These are phyloP conservation scores for Hebeloma cylindrosporum DNA, from an alignment of 768 basidiomycete species.

Conservation along the genomic window DNA sequence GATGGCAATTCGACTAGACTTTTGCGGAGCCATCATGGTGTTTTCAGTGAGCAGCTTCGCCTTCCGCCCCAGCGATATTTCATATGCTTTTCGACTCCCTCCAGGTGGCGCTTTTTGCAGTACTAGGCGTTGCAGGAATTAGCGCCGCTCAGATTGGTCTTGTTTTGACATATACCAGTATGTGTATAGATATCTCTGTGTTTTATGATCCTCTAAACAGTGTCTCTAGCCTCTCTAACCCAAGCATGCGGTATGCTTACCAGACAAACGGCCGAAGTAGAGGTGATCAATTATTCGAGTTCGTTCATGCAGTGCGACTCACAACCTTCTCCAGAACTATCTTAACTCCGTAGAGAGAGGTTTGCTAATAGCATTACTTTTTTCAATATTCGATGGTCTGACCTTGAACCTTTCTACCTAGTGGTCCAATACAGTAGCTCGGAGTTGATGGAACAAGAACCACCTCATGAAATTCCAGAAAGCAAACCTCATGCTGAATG, in stretches of 20 bases:
- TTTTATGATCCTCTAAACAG: neutral
- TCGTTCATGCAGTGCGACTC: neutral
- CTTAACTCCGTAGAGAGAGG: slow-evolving; percentile 67
- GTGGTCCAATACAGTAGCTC: slow-evolving; percentile 55
- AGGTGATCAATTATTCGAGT: slow-evolving; percentile 35
- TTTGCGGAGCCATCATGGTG: slow-evolving; percentile 59
- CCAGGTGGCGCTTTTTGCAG: slow-evolving; percentile 67
- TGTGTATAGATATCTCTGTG: neutral
- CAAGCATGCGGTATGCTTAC: slow-evolving; percentile 56
- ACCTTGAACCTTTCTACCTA: slow-evolving; percentile 15
- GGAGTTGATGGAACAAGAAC: slow-evolving; percentile 60
- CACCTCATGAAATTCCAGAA: slow-evolving; percentile 57
- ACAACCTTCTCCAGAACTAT: slow-evolving; percentile 46
- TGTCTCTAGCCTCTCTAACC: slow-evolving; percentile 43
- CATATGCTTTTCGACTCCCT: neutral
- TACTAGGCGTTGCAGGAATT: slow-evolving; percentile 53
- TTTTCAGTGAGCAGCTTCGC: slow-evolving; percentile 42
- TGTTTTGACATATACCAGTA: slow-evolving; percentile 66
- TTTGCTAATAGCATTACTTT: slow-evolving; percentile 17
- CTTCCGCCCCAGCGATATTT: neutral
- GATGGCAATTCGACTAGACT: slow-evolving; percentile 72
- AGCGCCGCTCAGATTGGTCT: slow-evolving; percentile 71
- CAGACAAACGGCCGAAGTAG: slow-evolving; percentile 63
- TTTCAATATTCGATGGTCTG: neutral
- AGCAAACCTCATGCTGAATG: slow-evolving; percentile 57